phyloP scores from a whole-genome alignment of 208 protist species.

The Histomonas meleagridis region DNA sequence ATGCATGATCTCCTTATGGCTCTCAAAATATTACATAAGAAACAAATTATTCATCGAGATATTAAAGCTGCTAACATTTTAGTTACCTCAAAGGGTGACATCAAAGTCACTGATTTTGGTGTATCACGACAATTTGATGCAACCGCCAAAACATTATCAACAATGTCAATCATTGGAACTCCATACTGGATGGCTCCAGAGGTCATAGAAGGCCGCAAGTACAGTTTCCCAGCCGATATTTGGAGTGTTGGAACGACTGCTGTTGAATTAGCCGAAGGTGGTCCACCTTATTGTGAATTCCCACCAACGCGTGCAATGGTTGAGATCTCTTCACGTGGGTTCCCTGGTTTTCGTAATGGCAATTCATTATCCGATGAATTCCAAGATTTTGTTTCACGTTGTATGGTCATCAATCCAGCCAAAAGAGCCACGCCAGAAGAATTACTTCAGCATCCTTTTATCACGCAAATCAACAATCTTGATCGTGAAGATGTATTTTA shows the following conservation, averaged over 20 bases:
- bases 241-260: conserved; percentile 17
- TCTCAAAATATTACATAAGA: background rate
- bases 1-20: background rate
- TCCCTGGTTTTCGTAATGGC: conserved; percentile 37
- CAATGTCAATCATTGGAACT: background rate
- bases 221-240: background rate
- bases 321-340: background rate
- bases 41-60: background rate
- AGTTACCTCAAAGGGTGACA: background rate
- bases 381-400: conserved; percentile 14
- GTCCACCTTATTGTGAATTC: conserved; percentile 45
- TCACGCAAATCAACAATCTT: background rate
- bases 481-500: background rate
- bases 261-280: conserved; percentile 46
- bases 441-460: conserved; percentile 31
- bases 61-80: background rate
- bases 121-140: background rate
- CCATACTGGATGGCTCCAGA: background rate
- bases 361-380: background rate
- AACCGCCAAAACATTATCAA: background rate
- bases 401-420: conserved; percentile 19
- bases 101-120: background rate
- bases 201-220: background rate
- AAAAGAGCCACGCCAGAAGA: background rate
- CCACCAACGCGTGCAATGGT: conserved; percentile 37